phyloP scores from a whole-genome alignment of 257 asterid genomes.

The Linaria vulgaris region DNA sequence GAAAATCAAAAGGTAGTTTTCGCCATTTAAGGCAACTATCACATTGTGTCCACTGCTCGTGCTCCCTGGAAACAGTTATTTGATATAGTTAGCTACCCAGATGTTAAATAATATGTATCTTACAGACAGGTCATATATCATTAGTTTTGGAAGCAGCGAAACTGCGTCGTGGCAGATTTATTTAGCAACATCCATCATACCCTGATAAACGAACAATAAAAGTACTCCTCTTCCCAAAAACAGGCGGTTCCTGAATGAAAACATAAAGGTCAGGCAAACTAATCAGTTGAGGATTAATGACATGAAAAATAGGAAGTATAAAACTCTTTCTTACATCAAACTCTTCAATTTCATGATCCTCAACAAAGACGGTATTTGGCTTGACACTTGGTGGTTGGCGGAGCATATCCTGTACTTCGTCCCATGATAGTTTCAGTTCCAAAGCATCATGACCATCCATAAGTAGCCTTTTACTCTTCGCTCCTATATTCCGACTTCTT shows the following conservation, averaged over 20 bases:
- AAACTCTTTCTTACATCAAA: slow-evolving; percentile 63
- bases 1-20: slow-evolving; percentile 64
- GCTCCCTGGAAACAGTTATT: slow-evolving; percentile 53
- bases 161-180: not conserved
- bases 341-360: slow-evolving; percentile 86
- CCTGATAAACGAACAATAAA: slow-evolving; percentile 71
- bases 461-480: slow-evolving; percentile 79
- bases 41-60: slow-evolving; percentile 94
- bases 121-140: no score
- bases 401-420: slow-evolving; percentile 91
- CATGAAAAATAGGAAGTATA: not conserved
- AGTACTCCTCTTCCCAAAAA: slow-evolving; percentile 76
- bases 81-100: slow-evolving; percentile 6
- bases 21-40: slow-evolving; percentile 89
- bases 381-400: slow-evolving; percentile 59
- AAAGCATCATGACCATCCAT: slow-evolving; percentile 74
- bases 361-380: slow-evolving; percentile 66
- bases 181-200: slow-evolving; percentile 42
- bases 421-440: slow-evolving; percentile 91
- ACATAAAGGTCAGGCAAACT: slow-evolving; percentile 26
- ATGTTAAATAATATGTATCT: not conserved
- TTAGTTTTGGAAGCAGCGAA: no score
- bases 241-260: slow-evolving; percentile 81
- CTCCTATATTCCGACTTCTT: slow-evolving; percentile 75
- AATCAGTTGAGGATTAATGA: slow-evolving; percentile 11